Base-by-base conservation (phyloP, 176 grass and related monocot genomes). In the Aegilops tauschii region DNA sequence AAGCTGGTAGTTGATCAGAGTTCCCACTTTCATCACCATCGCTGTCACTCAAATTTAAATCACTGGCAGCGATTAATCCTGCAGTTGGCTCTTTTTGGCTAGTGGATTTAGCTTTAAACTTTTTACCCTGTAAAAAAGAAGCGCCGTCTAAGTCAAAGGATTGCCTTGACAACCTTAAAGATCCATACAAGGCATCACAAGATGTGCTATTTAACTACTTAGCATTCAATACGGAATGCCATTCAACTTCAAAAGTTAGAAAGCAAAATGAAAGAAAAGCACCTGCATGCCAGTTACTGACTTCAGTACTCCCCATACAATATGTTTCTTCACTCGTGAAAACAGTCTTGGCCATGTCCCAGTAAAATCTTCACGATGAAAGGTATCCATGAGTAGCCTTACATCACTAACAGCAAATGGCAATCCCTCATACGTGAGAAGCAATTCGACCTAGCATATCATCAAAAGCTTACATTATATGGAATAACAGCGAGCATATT, bases 251-350 rank as follows among this genome's bases (percentile, higher is more conserved):
- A 65, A 61, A 78, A 40, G 61, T 80, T 66, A 72, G 49, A 79
- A 78, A 73, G 61, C 34, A 77, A 84, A 78, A 72, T 54, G 21
- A 67, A 88, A 44, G 77, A 54, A 71, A 79, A 90, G 92, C 92
- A 74, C 96, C 92, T 98, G 96, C 87, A 98, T 98, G 86, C 96
- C 96, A 17, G 94, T 93, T 80, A 98, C 93, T 11, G 96, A 98
- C 77, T 98, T 98, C 65, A 98, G 64, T 83, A 98, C 96, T 36
- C 96, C 96, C 92, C 93, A 93, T 81, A 98, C 88, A 74, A 98
- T 96, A 88, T 98, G 96, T 40, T 98, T 98, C 83, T 94, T 98
- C 56, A 98, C 88, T 79, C 96, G 90, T 72, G 93, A 88, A 91
- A 98, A 98, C 50, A 98, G 84, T 83, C 90, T 95, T 59, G 91